Evolutionary conservation across 441 rosid species (phyloP), one percentile per base, ranked within the genome.

Genomic region (Pelargonium citronellum): DNA sequence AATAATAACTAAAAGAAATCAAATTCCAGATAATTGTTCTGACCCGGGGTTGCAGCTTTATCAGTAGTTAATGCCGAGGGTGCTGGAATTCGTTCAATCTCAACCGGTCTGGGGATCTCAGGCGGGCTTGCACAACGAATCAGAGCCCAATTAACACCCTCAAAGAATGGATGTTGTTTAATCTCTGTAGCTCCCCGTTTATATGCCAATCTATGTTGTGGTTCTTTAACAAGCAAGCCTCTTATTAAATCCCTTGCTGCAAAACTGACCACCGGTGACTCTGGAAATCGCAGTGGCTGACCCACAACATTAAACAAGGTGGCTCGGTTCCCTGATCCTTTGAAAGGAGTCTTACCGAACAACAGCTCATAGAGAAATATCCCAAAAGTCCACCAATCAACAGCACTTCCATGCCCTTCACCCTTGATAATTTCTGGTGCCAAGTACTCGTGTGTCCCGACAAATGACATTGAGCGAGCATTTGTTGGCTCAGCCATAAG

Each of bases 151-250:
- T 95, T 95, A 72, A 95, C 97, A 0, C 97, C 97, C 82, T 92
- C 95, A 37, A 95, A 95, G 83, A 92, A 92, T 0, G 99, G 93
- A 61, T 95, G 99, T 72, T 92, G 99, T 72, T 95, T 95, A 76
- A 95, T 89, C 91, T 95, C 99, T 0, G 97, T 90, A 13, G 99
- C 99, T n/a, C 99, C 99, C 77, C 99, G 82, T 75, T 95, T 95
- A 67, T 87, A 91, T 58, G 97, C 99, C 8, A 95, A 76, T 76
- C 98, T 83, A 62, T 89, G 89, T 66, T 87, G 91, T 9, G 99
- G 99, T 74, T 95, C 98, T 81, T 95, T 95, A 60, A 87, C 97
- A 61, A 92, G 86, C 80, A 95, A 82, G 12, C 95, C 97, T 3
- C 87, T 84, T 58, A 92, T 84, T 81, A 95, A 77, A 76, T 95